Base-by-base conservation (phyloP, 1,284 basidiomycete genomes). In the Irpex sp. region DNA sequence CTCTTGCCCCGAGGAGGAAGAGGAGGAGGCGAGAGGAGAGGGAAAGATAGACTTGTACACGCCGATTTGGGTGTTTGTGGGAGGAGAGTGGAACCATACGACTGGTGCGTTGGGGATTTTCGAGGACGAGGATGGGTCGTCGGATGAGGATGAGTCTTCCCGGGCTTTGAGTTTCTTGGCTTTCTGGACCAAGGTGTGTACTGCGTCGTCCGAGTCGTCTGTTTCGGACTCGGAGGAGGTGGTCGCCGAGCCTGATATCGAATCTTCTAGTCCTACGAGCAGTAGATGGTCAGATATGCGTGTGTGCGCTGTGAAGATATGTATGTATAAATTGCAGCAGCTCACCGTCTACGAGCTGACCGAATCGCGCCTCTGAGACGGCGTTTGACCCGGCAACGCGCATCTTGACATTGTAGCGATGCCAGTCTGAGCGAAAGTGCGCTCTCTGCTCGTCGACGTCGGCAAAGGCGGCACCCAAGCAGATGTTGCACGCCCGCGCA, bases 1-100 rank as follows among this genome's bases (percentile, higher is more conserved):
- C 5, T 73, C 72, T 11, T 76, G 59, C 1, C 62, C 58, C 0
- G 26, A 11, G 19, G 79, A 72, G 4, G 66, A 38, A 2, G 81
- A 75, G 49, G 77, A 77, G 3, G 79, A 21, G 5, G 57, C 40
- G 17, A 63, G 38, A 19, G 51, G 13, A 9, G 21, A 74, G 3
- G 86, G 86, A 70, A 93, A 92, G 13, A 96, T 68, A 11, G 89
- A 82, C 66, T 88, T 87, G 75, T 98, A 96, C 4, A 98, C 76
- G 15, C 96, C 97, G 36, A 98, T 85, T 76, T 99, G 97, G 0
- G 93, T 26, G 26, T 26, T 98, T 56, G 80, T 87, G 34, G 91
- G 86, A 3, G 90, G 81, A 66, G 89, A 88, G 70, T 94, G 89
- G 71, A 97, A 98, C 96, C 97, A 98, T 37, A 89, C 79, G 31